Conservation (phyloP, 2,329 filamentous ascomycete species). For the Xylariaceae sp. region DNA sequence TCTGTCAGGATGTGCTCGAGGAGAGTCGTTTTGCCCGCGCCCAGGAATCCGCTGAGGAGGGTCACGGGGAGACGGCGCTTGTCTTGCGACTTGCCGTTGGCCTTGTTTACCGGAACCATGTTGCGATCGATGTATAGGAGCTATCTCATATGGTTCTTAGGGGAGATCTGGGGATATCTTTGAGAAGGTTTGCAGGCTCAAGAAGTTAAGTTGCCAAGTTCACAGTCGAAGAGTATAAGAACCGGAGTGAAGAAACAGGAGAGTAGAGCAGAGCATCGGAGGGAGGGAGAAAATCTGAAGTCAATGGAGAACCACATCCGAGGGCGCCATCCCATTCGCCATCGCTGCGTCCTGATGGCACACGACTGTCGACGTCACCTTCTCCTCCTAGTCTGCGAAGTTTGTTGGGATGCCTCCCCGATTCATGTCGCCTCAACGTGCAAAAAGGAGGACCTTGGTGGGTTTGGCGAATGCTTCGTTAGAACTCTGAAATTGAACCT, state of each 20-base stretch:
- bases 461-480: neutral
- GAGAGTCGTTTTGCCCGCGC: slow-evolving; percentile 66
- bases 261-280: neutral
- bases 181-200: too few species aligned
- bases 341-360: neutral
- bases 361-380: neutral
- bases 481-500: neutral
- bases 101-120: slow-evolving; percentile 5
- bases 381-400: neutral
- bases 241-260: neutral
- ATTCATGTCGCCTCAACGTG: neutral
- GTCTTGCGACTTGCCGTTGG: neutral
- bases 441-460: neutral
- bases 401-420: neutral
- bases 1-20: slow-evolving; percentile 63
- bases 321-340: too few species aligned
- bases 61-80: slow-evolving; percentile 48
- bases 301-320: neutral
- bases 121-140: neutral
- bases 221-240: too few species aligned
- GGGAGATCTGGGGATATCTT: neutral
- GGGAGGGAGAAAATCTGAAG: neutral
- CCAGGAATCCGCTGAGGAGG: slow-evolving; percentile 56
- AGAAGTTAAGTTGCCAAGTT: too few species aligned
- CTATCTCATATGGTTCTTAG: neutral